These are phyloP conservation scores for Magnolia kwangsiensis DNA, from an alignment of 164 flowering plant species.

Conservation along the genomic window DNA sequence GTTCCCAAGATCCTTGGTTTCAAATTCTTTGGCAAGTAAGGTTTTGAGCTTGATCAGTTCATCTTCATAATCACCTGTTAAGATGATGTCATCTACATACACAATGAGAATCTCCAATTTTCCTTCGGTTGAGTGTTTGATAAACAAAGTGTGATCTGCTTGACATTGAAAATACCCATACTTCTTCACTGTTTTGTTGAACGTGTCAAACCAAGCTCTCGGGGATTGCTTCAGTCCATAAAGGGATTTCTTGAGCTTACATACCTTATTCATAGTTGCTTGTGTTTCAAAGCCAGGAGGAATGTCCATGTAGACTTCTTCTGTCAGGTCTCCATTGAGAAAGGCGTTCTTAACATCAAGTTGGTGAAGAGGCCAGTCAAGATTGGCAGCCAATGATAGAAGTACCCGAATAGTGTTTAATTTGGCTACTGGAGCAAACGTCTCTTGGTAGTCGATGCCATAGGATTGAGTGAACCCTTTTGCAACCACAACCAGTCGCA, in stretches of 20 bases:
- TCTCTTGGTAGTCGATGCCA: too few relatives aligned
- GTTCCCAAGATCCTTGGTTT: too few relatives aligned
- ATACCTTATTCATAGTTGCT: background rate
- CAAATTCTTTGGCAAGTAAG: too few relatives aligned
- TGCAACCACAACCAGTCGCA: too few relatives aligned
- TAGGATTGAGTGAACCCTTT: too few relatives aligned
- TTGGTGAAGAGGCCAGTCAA: background rate
- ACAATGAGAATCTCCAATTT: background rate
- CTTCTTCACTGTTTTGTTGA: background rate
- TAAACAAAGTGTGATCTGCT: background rate
- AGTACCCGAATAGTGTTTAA: background rate
- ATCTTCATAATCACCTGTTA: too few relatives aligned
- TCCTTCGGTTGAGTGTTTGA: background rate
- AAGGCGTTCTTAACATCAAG: constrained; percentile 8
- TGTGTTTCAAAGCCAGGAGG: background rate
- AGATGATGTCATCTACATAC: too few relatives aligned
- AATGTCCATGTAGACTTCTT: constrained; percentile 7
- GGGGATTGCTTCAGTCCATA: background rate
- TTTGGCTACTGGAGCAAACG: background rate
- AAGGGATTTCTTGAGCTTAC: background rate
- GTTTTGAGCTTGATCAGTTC: too few relatives aligned
- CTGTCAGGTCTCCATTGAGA: background rate
- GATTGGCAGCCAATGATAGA: background rate
- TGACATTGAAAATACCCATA: background rate
- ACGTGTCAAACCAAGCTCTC: background rate